Percentiles rank a stretch among this genome's conserved stretches.
These are phyloP conservation scores for Candida maltosa DNA, from an alignment of 805 yeast species.

Conservation along the genomic window DNA sequence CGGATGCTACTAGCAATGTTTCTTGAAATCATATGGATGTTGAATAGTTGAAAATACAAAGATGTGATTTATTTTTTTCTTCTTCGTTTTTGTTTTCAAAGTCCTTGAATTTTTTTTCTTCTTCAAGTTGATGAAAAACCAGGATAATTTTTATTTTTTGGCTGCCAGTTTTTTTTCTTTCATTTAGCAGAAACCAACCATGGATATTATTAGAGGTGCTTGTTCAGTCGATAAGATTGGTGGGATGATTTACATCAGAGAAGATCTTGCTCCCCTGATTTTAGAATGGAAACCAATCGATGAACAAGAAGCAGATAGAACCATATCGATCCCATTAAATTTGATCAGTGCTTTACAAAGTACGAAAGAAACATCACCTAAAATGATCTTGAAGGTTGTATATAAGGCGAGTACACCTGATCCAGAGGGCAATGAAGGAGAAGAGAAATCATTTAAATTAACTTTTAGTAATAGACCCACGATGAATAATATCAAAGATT, in stretches of 20 bases:
- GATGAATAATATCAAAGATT: constrained; percentile 69
- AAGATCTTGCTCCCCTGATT: constrained; percentile 38
- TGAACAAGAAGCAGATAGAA: constrained; percentile 18
- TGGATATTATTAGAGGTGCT: constrained; percentile 36
- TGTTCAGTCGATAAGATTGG: constrained; percentile 38
- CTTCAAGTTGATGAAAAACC: too few species aligned
- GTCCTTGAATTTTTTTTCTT: too few species aligned
- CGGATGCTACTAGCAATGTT: too few species aligned
- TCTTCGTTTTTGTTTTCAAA: too few species aligned
- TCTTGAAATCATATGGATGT: too few species aligned
- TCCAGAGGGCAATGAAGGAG: constrained; percentile 28
- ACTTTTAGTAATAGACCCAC: constrained; percentile 69
- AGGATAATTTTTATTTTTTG: too few species aligned
- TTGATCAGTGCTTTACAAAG: constrained; percentile 54
- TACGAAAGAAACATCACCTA: constrained; percentile 62
- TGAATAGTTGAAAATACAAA: too few species aligned
- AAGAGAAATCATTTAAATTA: constrained; percentile 38
- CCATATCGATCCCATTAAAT: constrained; percentile 32
- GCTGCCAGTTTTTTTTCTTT: too few species aligned
- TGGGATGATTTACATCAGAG: constrained; percentile 39
- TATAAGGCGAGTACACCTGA: constrained; percentile 38
- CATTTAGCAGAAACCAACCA: too few species aligned
- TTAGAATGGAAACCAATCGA: constrained; percentile 45
- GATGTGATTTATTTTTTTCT: too few species aligned
- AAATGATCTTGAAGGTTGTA: constrained; percentile 61